These are phyloP conservation scores for Thelephora terrestris DNA, from an alignment of 1,284 basidiomycete genomes.

Conservation along the genomic window DNA sequence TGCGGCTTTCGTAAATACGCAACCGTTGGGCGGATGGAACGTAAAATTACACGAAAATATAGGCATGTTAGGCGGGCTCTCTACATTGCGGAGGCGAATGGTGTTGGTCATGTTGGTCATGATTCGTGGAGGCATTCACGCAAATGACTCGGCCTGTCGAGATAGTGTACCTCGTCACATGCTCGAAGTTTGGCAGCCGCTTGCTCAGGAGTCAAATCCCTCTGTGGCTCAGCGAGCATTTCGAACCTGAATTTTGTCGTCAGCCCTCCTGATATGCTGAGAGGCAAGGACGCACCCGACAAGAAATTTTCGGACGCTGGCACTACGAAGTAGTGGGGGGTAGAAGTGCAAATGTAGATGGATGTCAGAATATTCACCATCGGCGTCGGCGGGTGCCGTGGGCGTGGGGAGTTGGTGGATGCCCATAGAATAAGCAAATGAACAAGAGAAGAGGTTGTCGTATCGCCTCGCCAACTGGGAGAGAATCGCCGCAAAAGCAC, in stretches of 20 bases:
- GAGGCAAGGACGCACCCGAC: conserved; percentile 56
- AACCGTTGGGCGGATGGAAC: no score
- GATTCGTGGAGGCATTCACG: no score
- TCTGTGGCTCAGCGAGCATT: conserved; percentile 85
- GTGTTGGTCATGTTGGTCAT: no score
- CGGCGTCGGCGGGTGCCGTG: conserved; percentile 15
- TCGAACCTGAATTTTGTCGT: conserved; percentile 56
- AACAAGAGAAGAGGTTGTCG: conserved; percentile 79
- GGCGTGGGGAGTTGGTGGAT: conserved; percentile 75
- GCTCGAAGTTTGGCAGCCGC: conserved; percentile 62
- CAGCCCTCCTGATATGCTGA: background rate
- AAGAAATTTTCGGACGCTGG: conserved; percentile 82
- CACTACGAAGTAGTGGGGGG: conserved; percentile 78
- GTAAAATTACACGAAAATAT: no score
- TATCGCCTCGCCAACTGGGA: conserved; percentile 65
- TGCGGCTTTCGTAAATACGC: no score
- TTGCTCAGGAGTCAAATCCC: conserved; percentile 87
- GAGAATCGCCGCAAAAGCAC: conserved; percentile 55
- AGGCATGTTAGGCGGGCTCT: no score
- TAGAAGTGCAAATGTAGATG: conserved; percentile 89
- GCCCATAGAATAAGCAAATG: conserved; percentile 97
- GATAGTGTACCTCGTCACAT: conserved; percentile 42
- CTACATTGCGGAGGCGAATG: no score
- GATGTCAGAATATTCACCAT: conserved; percentile 46
- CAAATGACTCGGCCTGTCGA: conserved; percentile 15